Evolutionary conservation across 768 basidiomycete species (phyloP), one percentile per base, ranked within the genome.

Genomic region (Jaapia argillacea): DNA sequence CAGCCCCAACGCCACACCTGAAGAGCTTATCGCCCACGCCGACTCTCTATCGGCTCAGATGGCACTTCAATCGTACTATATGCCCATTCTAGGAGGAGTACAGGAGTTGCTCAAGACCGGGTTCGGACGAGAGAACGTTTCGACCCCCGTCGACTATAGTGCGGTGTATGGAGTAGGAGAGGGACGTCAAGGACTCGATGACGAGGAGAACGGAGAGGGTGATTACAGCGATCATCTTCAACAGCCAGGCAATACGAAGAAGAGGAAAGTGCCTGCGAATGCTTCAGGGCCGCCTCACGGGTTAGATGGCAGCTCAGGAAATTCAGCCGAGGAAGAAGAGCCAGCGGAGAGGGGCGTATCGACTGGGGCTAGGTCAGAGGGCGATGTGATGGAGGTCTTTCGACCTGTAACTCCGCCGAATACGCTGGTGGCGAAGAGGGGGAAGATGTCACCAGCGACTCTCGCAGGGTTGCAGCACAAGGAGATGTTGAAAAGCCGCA

Each of bases 231-330:
- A 86, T 57, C 80, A 83, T 52, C 61, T 80, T 24, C 79, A 74
- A 48, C 85, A 86, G 49, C 85, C 79, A 3, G 81, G 81, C 5
- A 90, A 90, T 54, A 83, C 85, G 39, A 90, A 90, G 75, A 90
- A 90, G 65, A 71, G 87, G 39, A 90, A 90, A 58, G 86, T 90
- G 2, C 87, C 88, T 1, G 73, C 76, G 27, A 81, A 85, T 58
- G 56, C 65, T 43, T 58, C 66, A 13, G 63, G 65, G 41, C 58
- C 62, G 28, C 60, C 56, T 36, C 63, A 58, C 36, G 68, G 70
- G 43, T 70, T 68, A 36, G 71, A 73, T 45, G 56, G 51, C 43
- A 57, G 60, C 45, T 67, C 70, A 36, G 58, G 49, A 31, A 54
- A 57, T 41, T 66, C 69, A 28, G 66, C 67, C 10, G 69, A 61